Evolutionary conservation across 2,329 filamentous ascomycete genomes (phyloP), one percentile per base, ranked within the genome.

Genomic region (Thielaviopsis euricoi): DNA sequence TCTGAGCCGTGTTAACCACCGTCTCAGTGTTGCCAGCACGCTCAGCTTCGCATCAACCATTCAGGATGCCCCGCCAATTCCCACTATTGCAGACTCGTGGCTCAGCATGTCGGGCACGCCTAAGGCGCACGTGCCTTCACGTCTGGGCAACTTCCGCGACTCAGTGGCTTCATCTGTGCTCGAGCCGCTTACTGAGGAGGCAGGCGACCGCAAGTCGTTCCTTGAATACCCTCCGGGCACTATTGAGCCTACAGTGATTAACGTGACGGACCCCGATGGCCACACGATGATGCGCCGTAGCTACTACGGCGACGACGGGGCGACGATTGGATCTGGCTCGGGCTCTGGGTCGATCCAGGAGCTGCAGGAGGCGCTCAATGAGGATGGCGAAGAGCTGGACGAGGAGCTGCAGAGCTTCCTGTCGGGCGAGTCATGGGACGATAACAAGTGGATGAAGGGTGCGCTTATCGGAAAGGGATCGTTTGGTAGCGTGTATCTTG

Each of bases 391-490:
- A 67, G 93, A 95, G 65, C 82, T 83, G 6, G 91, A 97, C 65
- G 87, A 90, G 66, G 90, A 93, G 65, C 77, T 97, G 22, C 82
- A 86, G 64, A 90, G 90, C 66, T 96, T 96, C 76, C 77, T 97
- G 48, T 83, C 89, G 37, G 88, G 89, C 62, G 89, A 96, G 67
- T 94, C 89, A 9, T 97, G 93, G 83, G 90, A 94, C 63, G 90
- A 95, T 62, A 87, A 91, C 73, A 95, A 95, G 70, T 98, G 94
- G 87, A 97, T 98, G 89, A 96, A 97, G 75, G 93, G 93, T 67
- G 90, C 91, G 33, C 77, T 97, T 62, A 98, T 98, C 64, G 93
- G 93, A 33, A 89, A 96, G 71, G 93, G 93, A 62, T 96, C 90
- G 4, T 98, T 98, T 66, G 93, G 93, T 66, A 90, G 85, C 64